Conservation (phyloP, 2,329 filamentous ascomycete species). For the Diaporthe destruens region DNA sequence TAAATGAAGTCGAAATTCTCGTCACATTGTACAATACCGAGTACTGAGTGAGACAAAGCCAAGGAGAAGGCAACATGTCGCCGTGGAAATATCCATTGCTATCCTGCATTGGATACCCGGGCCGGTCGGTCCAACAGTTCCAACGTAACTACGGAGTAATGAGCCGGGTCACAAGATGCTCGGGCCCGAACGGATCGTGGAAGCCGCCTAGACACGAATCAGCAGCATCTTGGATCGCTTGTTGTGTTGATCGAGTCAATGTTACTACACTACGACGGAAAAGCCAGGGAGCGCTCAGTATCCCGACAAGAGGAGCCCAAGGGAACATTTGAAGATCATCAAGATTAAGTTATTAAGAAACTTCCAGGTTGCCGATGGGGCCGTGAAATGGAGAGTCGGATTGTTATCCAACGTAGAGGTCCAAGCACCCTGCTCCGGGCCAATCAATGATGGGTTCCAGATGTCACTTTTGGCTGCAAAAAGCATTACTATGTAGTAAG, state of each 20-base stretch:
- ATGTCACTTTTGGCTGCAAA: background rate
- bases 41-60: background rate
- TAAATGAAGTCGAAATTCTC: background rate
- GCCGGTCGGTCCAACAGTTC: background rate
- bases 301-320: background rate
- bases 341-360: slow-evolving; percentile 25
- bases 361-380: slow-evolving; percentile 33
- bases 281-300: background rate
- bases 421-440: background rate
- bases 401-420: background rate
- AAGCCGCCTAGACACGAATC: background rate
- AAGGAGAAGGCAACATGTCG: background rate
- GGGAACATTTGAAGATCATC: slow-evolving; percentile 11
- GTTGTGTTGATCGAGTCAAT: slow-evolving; percentile 6
- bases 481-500: slow-evolving; percentile 30
- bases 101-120: background rate
- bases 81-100: background rate
- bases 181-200: background rate
- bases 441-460: slow-evolving; percentile 18
- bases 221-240: slow-evolving; percentile 10
- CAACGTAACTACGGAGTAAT: too few relatives aligned
- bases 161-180: background rate
- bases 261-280: background rate
- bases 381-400: slow-evolving; percentile 29
- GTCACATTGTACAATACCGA: background rate